Base-by-base conservation (phyloP, 805 yeast genomes). In the Schwanniomyces polymorphus region DNA sequence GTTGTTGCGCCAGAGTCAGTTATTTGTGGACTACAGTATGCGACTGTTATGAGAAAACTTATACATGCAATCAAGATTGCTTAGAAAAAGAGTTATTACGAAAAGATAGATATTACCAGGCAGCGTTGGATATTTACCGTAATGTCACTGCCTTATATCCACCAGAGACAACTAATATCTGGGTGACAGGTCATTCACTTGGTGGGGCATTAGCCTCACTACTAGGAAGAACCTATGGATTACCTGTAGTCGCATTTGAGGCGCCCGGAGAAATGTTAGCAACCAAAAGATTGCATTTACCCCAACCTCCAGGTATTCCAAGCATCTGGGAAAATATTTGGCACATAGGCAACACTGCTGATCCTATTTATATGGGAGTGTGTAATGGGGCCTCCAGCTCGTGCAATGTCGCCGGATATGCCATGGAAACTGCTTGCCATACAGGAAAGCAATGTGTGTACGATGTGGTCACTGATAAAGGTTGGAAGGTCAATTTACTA, bases 291-390 rank as follows among this genome's bases (percentile, higher is more conserved):
- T 73, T 94, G 40, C 97, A 91, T 67, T 75, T 94, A 42, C 99
- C 99, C 0, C 78, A 80, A 70, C 96, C 98, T 1, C 99, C 99
- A 0, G 97, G 97, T 1, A 63, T 88, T 11, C 91, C 97, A 0
- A 67, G 72, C 7, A 80, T 84, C 57, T 70, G 81, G 67, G 97
- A 91, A 58, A 85, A 88, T 53, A 80, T 94, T 8, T 94, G 96
- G 95, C 97, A 94, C 63, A 72, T 94, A 61, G 99, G 99, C 2
- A 92, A 94, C 63, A 94, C 94, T 1, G 98, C 97, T 0, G 99
- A 94, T 63, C 99, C 99, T 1, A 88, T 94, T 1, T 94, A 77
- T 59, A 86, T 91, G 92, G 99, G 99, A 0, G 91, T 90, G 7
- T 94, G 99, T 64, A 91, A 88, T 59, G 99, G 99, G 8, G 95